Percentiles rank a stretch among this genome's conserved stretches.
These are phyloP conservation scores for Chalaropsis ovoidea DNA, from an alignment of 2,329 filamentous ascomycete genomes.

Conservation along the genomic window DNA sequence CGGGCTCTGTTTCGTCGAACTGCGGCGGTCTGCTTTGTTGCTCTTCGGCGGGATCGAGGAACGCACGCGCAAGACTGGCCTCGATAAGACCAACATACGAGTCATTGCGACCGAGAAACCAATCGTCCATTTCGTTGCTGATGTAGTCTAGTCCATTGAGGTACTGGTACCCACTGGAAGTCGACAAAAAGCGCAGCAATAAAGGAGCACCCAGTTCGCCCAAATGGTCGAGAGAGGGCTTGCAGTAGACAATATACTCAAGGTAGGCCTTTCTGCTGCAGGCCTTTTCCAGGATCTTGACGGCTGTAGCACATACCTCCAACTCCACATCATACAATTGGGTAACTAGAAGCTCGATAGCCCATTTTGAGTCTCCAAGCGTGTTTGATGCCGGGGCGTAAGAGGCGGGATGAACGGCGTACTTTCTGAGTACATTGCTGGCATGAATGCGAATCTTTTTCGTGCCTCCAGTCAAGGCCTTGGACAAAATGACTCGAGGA, in stretches of 20 bases:
- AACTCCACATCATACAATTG: conserved; percentile 96
- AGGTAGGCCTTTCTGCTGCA: conserved; percentile 86
- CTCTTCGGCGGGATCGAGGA: conserved; percentile 55
- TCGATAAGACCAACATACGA: conserved; percentile 92
- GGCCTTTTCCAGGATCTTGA: conserved; percentile 94
- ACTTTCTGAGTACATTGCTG: conserved; percentile 77
- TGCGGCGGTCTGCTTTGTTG: conserved; percentile 47
- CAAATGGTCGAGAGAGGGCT: conserved; percentile 85
- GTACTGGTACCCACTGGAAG: conserved; percentile 95
- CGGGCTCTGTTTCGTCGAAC: conserved; percentile 48
- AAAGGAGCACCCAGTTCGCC: conserved; percentile 94
- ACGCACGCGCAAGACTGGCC: conserved; percentile 82
- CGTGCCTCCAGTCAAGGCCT: conserved; percentile 81
- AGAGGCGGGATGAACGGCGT: conserved; percentile 50
- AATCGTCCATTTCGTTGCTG: conserved; percentile 99
- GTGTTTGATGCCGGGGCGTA: conserved; percentile 14
- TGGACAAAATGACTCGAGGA: conserved; percentile 82
- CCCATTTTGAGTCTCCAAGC: conserved; percentile 70
- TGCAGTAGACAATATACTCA: conserved; percentile 93
- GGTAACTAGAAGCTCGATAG: conserved; percentile 91
- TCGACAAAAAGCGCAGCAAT: conserved; percentile 83
- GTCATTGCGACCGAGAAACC: conserved; percentile 95
- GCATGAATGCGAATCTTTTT: conserved; percentile 87
- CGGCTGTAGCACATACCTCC: conserved; percentile 88
- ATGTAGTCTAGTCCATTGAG: conserved; percentile 96